Conservation (phyloP, 495 filamentous ascomycete species). For the Hypoxylon lienhwacheense region DNA sequence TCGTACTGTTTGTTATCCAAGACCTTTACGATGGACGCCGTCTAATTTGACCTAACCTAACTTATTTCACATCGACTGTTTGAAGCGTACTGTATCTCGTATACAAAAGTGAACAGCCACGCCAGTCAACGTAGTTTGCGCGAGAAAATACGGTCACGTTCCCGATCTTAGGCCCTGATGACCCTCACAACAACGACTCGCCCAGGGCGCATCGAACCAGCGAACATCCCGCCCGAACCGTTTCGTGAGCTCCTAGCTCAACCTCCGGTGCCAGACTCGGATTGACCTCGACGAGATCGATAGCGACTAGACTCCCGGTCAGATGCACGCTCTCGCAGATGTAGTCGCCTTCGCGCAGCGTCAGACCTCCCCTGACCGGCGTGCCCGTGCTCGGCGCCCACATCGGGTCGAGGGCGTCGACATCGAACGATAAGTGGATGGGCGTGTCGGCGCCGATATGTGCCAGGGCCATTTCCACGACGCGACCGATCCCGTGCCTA, state of each 20-base stretch:
- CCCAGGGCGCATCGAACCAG: slow-evolving; percentile 89
- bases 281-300: slow-evolving; percentile 97
- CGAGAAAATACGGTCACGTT: no score
- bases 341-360: slow-evolving; percentile 93
- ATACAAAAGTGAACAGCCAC: no score
- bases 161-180: neutral
- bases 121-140: no score
- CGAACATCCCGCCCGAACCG: slow-evolving; percentile 85
- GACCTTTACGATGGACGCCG: no score
- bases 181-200: slow-evolving; percentile 74
- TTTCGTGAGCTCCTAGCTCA: slow-evolving; percentile 75
- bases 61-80: no score
- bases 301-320: slow-evolving; percentile 85
- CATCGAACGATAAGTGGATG: slow-evolving; percentile 95
- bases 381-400: slow-evolving; percentile 97
- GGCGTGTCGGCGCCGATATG: slow-evolving; percentile 93
- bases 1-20: no score
- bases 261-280: slow-evolving; percentile 69
- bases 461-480: slow-evolving; percentile 95
- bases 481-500: slow-evolving; percentile 88
- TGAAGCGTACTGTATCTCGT: no score
- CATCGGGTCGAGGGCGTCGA: slow-evolving; percentile 93
- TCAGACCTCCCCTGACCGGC: slow-evolving; percentile 92
- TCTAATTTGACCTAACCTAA: no score
- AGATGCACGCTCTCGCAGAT: slow-evolving; percentile 96